Conservation (phyloP, 139 green algal genomes). For the Nannochloris sp. region DNA sequence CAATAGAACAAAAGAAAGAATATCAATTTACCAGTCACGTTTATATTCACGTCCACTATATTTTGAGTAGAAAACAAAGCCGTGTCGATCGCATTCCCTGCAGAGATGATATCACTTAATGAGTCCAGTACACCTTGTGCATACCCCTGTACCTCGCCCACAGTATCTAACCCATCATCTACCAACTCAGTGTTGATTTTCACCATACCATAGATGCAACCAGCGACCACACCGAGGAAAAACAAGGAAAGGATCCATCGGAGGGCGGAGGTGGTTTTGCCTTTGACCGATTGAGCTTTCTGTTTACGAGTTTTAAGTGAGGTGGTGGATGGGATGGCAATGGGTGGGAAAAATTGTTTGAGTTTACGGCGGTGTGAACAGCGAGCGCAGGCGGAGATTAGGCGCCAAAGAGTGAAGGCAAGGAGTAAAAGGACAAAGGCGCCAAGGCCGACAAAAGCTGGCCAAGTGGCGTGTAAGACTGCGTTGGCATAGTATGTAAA, state of each 20-base stretch:
- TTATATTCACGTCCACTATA: neutral
- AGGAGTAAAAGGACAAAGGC: neutral
- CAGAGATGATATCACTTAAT: neutral
- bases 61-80: neutral
- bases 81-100: neutral
- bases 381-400: conserved; percentile 8
- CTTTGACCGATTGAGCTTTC: too few relatives aligned
- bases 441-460: neutral
- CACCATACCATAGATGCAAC: neutral
- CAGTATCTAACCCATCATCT: neutral
- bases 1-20: neutral
- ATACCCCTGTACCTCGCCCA: neutral
- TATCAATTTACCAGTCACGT: conserved; percentile 3
- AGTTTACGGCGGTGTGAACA: too few relatives aligned
- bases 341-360: too few relatives aligned
- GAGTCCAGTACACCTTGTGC: neutral
- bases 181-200: neutral
- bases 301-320: too few relatives aligned
- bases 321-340: too few relatives aligned
- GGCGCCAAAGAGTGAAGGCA: conserved; percentile 12
- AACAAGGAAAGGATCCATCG: too few relatives aligned
- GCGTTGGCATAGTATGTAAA: neutral
- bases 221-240: neutral
- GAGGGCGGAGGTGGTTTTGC: too few relatives aligned
- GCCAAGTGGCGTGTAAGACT: conserved; percentile 2